phyloP scores from a whole-genome alignment of 108 stramenopile genomes.

The Conticribra guillardii region DNA sequence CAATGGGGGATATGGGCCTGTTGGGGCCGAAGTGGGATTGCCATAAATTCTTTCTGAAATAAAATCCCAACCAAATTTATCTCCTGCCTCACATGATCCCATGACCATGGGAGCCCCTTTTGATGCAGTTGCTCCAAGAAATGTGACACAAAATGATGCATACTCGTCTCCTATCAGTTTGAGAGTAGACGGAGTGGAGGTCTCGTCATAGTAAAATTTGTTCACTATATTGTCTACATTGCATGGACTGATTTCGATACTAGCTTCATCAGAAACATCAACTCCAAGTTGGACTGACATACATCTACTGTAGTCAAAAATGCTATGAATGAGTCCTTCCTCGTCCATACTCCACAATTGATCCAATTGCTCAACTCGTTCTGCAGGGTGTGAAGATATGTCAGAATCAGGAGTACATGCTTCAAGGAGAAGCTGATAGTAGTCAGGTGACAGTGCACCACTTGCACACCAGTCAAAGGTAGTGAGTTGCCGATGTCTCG shows the following conservation, averaged over 20 bases:
- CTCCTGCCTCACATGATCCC: conserved; percentile 16
- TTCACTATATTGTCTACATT: conserved; percentile 14
- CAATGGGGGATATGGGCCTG: conserved; percentile 16
- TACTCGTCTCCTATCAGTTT: conserved; percentile 31
- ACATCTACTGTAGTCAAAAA: conserved; percentile 35
- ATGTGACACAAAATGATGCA: conserved; percentile 33
- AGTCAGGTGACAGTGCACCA: conserved; percentile 46
- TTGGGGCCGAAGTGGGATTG: not conserved
- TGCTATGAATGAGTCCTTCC: conserved; percentile 28
- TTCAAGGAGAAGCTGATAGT: conserved; percentile 39
- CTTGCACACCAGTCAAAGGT: conserved; percentile 32
- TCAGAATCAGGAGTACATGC: conserved; percentile 20
- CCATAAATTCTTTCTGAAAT: conserved; percentile 22
- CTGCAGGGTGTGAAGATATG: not conserved
- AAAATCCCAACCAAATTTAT: conserved; percentile 47
- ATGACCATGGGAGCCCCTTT: conserved; percentile 40
- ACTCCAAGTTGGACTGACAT: conserved; percentile 30
- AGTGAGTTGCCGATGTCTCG: not conserved
- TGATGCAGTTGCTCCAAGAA: conserved; percentile 24
- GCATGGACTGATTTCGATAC: conserved; percentile 45
- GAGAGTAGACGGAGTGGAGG: conserved; percentile 2
- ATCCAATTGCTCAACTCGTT: conserved; percentile 50
- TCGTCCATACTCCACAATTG: conserved; percentile 50
- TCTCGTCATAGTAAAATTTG: conserved; percentile 22
- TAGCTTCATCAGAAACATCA: conserved; percentile 20